Percentiles rank a stretch among this genome's conserved stretches.
phyloP scores from a whole-genome alignment of 1,284 basidiomycete genomes.

The Trichosporon sp. region DNA sequence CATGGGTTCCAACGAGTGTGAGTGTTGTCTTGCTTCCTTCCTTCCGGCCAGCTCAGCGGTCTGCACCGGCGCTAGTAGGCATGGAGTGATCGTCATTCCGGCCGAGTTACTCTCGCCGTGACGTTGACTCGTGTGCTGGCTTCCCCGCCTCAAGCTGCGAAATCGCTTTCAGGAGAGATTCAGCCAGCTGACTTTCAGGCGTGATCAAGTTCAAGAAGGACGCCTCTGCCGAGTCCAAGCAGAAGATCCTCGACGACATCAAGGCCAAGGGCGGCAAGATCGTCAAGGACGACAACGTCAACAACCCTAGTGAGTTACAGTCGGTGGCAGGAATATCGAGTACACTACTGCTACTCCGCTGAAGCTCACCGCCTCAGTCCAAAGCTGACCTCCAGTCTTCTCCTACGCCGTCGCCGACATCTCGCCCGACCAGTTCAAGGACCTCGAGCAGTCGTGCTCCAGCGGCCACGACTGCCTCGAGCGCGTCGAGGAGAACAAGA shows the following conservation, averaged over 20 bases:
- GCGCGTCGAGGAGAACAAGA: background rate
- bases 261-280: background rate
- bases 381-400: background rate
- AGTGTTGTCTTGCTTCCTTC: background rate
- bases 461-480: background rate
- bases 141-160: background rate
- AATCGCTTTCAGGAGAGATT: background rate
- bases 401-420: background rate
- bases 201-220: slow-evolving; percentile 2
- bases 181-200: background rate
- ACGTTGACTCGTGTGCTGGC: background rate
- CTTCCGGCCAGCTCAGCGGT: too few species aligned
- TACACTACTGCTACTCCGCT: too few species aligned
- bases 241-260: background rate
- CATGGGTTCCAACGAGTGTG: background rate
- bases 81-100: background rate
- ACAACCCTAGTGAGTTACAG: background rate
- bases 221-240: background rate
- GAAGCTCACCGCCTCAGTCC: background rate
- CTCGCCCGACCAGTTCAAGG: background rate
- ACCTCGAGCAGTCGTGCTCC: background rate
- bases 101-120: background rate
- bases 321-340: background rate
- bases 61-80: too few species aligned
- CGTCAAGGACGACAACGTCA: slow-evolving; percentile 2